Evolutionary conservation across 805 yeast genomes (phyloP).

Genomic region (Wickerhamomyces tratensis): DNA sequence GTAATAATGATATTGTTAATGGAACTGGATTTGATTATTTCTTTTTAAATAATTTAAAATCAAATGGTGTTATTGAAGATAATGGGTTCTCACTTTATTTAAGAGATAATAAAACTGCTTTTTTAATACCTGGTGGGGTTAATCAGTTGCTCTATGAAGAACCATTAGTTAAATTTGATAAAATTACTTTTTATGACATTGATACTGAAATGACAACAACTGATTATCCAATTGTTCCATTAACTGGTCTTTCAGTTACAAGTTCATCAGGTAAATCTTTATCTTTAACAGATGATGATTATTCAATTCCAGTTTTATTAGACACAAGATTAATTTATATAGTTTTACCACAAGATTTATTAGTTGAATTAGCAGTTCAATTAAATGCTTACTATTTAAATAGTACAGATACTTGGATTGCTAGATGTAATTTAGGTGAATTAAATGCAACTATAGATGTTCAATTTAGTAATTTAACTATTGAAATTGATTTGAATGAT

Average conservation of each 20-base stretch:
- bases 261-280: constrained; percentile 28
- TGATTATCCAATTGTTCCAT: constrained; percentile 37
- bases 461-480: constrained; percentile 38
- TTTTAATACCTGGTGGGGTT: constrained; percentile 49
- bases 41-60: constrained; percentile 23
- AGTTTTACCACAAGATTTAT: constrained; percentile 43
- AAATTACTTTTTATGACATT: constrained; percentile 30
- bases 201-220: constrained; percentile 10
- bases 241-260: constrained; percentile 34
- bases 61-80: constrained; percentile 21
- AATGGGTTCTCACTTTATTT: constrained; percentile 35
- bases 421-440: constrained; percentile 43
- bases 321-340: constrained; percentile 44
- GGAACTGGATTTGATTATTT: constrained; percentile 11
- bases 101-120: constrained; percentile 16
- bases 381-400: constrained; percentile 52
- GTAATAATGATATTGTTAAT: constrained; percentile 12
- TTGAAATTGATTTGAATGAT: constrained; percentile 40
- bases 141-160: constrained; percentile 37
- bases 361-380: constrained; percentile 59
- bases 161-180: constrained; percentile 36
- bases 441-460: constrained; percentile 43
- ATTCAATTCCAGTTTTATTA: constrained; percentile 42
- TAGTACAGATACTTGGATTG: constrained; percentile 44
- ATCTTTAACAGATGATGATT: constrained; percentile 24